Evolutionary conservation across 1,284 basidiomycete species (phyloP).

Genomic region (Tylopilus sp.): DNA sequence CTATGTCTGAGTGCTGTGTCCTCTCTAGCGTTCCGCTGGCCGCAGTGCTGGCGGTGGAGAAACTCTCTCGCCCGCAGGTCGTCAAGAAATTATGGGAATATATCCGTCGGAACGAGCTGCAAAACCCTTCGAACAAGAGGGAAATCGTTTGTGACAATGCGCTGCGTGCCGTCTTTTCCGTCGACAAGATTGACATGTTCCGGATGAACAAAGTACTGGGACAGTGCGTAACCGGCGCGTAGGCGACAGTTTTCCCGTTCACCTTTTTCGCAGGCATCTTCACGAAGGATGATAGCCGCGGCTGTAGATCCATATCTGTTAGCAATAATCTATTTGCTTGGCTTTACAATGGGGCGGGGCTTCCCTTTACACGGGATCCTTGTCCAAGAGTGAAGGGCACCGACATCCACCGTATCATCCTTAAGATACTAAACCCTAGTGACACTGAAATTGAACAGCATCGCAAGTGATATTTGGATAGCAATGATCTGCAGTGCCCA

Average conservation of each 20-base stretch:
- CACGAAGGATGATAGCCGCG: slow-evolving; percentile 26
- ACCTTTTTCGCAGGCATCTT: slow-evolving; percentile 26
- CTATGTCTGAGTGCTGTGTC: slow-evolving; percentile 1
- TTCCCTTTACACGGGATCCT: not conserved
- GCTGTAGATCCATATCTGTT: slow-evolving; percentile 8
- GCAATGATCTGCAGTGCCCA: not conserved
- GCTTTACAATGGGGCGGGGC: not conserved
- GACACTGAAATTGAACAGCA: slow-evolving; percentile 1
- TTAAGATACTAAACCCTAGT: slow-evolving; percentile 4
- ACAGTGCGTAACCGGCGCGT: slow-evolving; percentile 47
- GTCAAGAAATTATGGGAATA: slow-evolving; percentile 86
- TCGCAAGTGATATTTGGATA: not conserved
- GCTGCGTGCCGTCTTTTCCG: slow-evolving; percentile 67
- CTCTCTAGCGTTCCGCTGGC: slow-evolving; percentile 59
- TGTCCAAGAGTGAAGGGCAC: slow-evolving; percentile 11
- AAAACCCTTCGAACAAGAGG: slow-evolving; percentile 75
- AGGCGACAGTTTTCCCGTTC: not conserved
- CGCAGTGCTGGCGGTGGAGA: slow-evolving; percentile 52
- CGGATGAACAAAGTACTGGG: slow-evolving; percentile 81
- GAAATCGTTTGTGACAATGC: slow-evolving; percentile 79
- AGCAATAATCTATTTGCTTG: not conserved
- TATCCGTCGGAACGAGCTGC: slow-evolving; percentile 74
- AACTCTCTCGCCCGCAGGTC: slow-evolving; percentile 80
- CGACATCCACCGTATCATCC: slow-evolving; percentile 10
- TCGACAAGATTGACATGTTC: slow-evolving; percentile 82